These are phyloP conservation scores for Mycena haematopus DNA, from an alignment of 768 basidiomycete genomes.

Conservation along the genomic window DNA sequence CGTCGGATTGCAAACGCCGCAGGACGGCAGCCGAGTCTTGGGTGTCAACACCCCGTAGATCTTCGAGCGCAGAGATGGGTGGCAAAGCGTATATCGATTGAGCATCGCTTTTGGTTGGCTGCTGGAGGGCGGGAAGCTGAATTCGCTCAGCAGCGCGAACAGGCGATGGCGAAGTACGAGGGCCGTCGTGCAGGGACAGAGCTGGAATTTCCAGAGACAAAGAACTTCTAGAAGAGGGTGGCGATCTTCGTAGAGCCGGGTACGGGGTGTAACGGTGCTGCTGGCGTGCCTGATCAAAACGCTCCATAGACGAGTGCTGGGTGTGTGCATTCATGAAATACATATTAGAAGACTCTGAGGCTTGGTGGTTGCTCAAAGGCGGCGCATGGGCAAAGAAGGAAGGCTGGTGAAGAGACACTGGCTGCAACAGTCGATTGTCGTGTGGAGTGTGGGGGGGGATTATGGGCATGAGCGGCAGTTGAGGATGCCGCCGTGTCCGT, in stretches of 20 bases:
- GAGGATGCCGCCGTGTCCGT: conserved; percentile 61
- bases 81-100: conserved; percentile 61
- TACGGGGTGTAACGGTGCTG: conserved; percentile 50
- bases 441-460: neutral
- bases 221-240: conserved; percentile 33
- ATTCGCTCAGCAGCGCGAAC: conserved; percentile 15
- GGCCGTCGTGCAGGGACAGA: conserved; percentile 39
- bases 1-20: conserved; percentile 58
- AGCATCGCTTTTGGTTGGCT: conserved; percentile 36
- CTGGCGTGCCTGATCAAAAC: neutral
- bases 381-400: conserved; percentile 4
- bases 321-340: conserved; percentile 2
- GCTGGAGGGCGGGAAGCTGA: conserved; percentile 34
- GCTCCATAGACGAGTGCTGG: conserved; percentile 4
- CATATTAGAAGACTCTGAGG: conserved; percentile 30
- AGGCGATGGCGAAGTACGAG: conserved; percentile 48
- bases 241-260: conserved; percentile 35
- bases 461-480: conserved; percentile 40
- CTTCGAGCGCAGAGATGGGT: conserved; percentile 74
- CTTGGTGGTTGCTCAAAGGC: conserved; percentile 29
- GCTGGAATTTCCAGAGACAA: conserved; percentile 44
- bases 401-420: conserved; percentile 5
- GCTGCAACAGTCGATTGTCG: neutral
- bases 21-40: conserved; percentile 72
- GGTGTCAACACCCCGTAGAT: conserved; percentile 55